phyloP scores from a whole-genome alignment of 345 rosid genomes.

The Chamaenerion angustifolium region DNA sequence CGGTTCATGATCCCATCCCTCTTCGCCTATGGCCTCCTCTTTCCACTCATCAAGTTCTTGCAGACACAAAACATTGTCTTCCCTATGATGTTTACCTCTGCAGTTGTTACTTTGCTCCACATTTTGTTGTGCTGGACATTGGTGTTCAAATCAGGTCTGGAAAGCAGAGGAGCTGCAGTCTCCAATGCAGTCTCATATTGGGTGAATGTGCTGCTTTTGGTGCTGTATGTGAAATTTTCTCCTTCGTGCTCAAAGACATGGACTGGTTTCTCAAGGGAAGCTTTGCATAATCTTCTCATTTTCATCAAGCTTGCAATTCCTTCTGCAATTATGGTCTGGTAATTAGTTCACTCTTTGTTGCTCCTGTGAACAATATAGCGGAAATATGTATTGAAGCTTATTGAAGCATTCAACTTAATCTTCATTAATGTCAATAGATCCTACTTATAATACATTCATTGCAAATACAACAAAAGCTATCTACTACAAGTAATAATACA shows the following conservation, averaged over 20 bases:
- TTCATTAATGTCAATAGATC: too few species aligned
- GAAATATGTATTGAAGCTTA: too few species aligned
- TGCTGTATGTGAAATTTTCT: constrained; percentile 48
- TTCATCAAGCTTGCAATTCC: constrained; percentile 59
- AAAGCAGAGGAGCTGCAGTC: constrained; percentile 62
- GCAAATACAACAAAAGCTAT: too few species aligned
- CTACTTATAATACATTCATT: too few species aligned
- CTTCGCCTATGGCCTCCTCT: constrained; percentile 56
- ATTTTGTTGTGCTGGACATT: constrained; percentile 47
- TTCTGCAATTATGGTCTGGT: constrained; percentile 76
- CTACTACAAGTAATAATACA: too few species aligned
- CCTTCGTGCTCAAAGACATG: constrained; percentile 48
- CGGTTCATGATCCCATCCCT: constrained; percentile 56
- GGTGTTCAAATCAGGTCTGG: constrained; percentile 46
- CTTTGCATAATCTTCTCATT: constrained; percentile 20
- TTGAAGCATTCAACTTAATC: too few species aligned
- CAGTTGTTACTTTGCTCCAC: constrained; percentile 36
- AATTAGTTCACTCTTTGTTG: not conserved
- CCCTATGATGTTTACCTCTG: constrained; percentile 58
- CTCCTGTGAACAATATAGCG: too few species aligned
- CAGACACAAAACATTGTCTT: constrained; percentile 64
- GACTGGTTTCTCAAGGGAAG: constrained; percentile 66
- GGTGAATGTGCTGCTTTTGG: constrained; percentile 48
- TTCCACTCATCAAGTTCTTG: constrained; percentile 49
- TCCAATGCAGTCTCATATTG: constrained; percentile 52